These are phyloP conservation scores for Rhazya stricta DNA, from an alignment of 257 asterid genomes.

Conservation along the genomic window DNA sequence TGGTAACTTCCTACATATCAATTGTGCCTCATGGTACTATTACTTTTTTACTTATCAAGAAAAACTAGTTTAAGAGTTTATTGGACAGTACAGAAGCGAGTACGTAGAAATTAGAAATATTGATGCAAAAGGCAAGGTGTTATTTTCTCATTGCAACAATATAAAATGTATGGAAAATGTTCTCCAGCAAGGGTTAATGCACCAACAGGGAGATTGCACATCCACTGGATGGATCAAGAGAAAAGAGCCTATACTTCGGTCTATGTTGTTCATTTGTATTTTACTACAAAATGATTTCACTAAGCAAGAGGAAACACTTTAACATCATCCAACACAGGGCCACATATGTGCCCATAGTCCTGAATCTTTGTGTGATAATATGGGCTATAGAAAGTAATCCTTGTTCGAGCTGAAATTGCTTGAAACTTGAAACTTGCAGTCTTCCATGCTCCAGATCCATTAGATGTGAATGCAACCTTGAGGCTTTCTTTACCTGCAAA, in stretches of 20 bases:
- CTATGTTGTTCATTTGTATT: not conserved
- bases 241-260: not conserved
- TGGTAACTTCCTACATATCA: not conserved
- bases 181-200: not conserved
- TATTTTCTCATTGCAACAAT: not conserved
- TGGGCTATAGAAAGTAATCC: conserved; percentile 53
- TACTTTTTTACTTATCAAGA: not conserved
- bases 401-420: conserved; percentile 42
- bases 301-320: conserved; percentile 42
- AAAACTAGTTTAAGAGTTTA: not conserved
- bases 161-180: not conserved
- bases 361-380: conserved; percentile 49
- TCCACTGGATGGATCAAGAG: not conserved
- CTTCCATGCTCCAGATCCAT: conserved; percentile 53
- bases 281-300: not conserved
- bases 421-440: conserved; percentile 42
- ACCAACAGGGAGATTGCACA: not conserved
- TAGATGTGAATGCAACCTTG: conserved; percentile 35
- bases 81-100: too few relatives aligned
- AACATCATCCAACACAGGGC: conserved; percentile 72
- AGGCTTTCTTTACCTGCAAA: conserved; percentile 41
- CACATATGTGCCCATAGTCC: conserved; percentile 59
- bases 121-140: too few relatives aligned
- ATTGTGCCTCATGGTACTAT: too few relatives aligned
- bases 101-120: too few relatives aligned